Conservation (phyloP, 2,329 filamentous ascomycete species). For the Xylaria polymorpha region DNA sequence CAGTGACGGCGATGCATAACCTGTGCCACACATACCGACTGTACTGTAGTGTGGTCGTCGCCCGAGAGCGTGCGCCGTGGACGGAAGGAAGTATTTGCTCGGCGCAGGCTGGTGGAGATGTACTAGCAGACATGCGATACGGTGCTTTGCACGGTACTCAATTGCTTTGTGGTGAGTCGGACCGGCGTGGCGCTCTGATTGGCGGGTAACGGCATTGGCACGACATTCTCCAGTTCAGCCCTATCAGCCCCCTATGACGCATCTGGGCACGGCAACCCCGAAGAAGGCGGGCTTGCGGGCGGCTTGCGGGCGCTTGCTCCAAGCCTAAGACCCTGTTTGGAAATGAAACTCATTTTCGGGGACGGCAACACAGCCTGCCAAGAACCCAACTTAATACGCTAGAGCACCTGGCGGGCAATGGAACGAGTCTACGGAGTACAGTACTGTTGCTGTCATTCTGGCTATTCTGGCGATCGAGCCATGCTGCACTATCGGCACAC, state of each 20-base stretch:
- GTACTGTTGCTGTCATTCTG: not conserved
- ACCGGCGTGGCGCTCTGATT: slow-evolving; percentile 1
- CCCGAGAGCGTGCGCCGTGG: slow-evolving; percentile 5
- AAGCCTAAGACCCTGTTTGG: slow-evolving; percentile 21
- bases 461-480: slow-evolving; percentile 6
- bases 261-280: slow-evolving; percentile 40
- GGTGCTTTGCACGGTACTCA: slow-evolving; percentile 8
- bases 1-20: slow-evolving; percentile 21
- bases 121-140: not conserved
- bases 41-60: slow-evolving; percentile 21
- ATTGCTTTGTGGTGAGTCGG: not conserved
- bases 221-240: slow-evolving; percentile 38
- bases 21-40: slow-evolving; percentile 12
- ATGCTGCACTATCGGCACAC: not conserved
- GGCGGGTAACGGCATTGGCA: slow-evolving; percentile 24
- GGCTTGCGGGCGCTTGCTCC: slow-evolving; percentile 21
- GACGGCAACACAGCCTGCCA: slow-evolving; percentile 24
- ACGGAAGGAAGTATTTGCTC: slow-evolving; percentile 8
- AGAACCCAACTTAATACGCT: slow-evolving; percentile 17
- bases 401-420: slow-evolving; percentile 2
- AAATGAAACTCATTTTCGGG: slow-evolving; percentile 33
- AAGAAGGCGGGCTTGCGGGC: slow-evolving; percentile 30
- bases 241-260: slow-evolving; percentile 41
- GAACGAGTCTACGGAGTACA: not conserved
- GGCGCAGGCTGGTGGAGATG: not conserved